Conservation (phyloP, 495 filamentous ascomycete genomes). For the Pseudomonodictys pantanalensis region DNA sequence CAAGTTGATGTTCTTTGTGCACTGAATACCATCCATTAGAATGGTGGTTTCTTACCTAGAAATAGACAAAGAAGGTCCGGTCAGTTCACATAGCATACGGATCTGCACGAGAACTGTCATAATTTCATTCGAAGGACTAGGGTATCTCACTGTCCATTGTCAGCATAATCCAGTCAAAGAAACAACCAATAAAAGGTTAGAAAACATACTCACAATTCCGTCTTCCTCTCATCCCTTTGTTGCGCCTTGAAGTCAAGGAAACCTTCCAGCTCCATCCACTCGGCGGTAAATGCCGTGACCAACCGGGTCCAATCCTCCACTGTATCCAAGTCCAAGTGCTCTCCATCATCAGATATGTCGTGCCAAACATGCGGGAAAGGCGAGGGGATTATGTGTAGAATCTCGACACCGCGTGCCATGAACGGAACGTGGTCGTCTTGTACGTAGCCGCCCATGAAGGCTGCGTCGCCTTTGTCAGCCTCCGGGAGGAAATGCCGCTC, state of each 20-base stretch:
- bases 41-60: too few relatives aligned
- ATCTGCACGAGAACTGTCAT: neutral
- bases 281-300: constrained; percentile 77
- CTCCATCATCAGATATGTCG: constrained; percentile 75
- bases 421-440: constrained; percentile 92
- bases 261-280: constrained; percentile 73
- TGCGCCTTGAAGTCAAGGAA: constrained; percentile 20
- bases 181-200: neutral
- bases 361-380: constrained; percentile 90
- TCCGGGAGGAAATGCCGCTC: constrained; percentile 20
- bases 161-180: neutral
- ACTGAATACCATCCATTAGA: too few relatives aligned
- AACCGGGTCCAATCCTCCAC: constrained; percentile 86
- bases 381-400: constrained; percentile 82
- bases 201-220: constrained; percentile 29
- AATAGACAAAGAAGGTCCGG: too few relatives aligned
- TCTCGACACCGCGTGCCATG: constrained; percentile 76
- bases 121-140: neutral
- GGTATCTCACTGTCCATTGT: too few relatives aligned
- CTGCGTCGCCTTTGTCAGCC: constrained; percentile 19
- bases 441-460: constrained; percentile 43
- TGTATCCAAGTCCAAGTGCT: constrained; percentile 79
- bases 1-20: too few relatives aligned
- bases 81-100: too few relatives aligned
- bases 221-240: constrained; percentile 11